Percentiles rank a stretch among this genome's conserved stretches.
These are phyloP conservation scores for Murraya koenigii DNA, from an alignment of 345 rosid species.

Conservation along the genomic window DNA sequence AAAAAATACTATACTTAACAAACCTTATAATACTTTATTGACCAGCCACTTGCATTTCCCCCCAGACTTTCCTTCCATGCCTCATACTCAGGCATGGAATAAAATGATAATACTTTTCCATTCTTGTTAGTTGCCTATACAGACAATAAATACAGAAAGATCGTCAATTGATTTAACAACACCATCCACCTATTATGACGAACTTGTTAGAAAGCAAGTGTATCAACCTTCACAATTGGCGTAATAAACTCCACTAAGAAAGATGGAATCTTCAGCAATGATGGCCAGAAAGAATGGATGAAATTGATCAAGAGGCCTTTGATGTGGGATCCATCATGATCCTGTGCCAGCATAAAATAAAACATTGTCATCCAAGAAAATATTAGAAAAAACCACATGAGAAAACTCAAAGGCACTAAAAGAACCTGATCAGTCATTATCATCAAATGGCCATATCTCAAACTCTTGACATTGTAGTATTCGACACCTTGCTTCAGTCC, in stretches of 20 bases:
- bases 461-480: conserved; percentile 67
- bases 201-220: background rate
- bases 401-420: background rate
- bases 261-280: conserved; percentile 77
- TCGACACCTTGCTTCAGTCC: conserved; percentile 82
- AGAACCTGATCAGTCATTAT: conserved; percentile 98
- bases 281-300: conserved; percentile 95
- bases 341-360: conserved; percentile 46
- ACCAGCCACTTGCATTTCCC: conserved; percentile 74
- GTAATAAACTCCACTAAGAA: conserved; percentile 94
- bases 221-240: conserved; percentile 88
- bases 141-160: background rate
- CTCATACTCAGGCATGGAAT: conserved; percentile 93
- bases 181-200: background rate
- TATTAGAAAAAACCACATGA: background rate
- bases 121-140: conserved; percentile 63
- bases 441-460: conserved; percentile 98
- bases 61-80: conserved; percentile 74
- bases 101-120: conserved; percentile 56
- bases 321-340: conserved; percentile 97
- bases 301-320: conserved; percentile 93
- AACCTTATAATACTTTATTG: conserved; percentile 96
- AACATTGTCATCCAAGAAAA: background rate
- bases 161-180: background rate
- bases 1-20: conserved; percentile 9